Evolutionary conservation across 768 basidiomycete genomes (phyloP).

Genomic region (Podaxis sp.): DNA sequence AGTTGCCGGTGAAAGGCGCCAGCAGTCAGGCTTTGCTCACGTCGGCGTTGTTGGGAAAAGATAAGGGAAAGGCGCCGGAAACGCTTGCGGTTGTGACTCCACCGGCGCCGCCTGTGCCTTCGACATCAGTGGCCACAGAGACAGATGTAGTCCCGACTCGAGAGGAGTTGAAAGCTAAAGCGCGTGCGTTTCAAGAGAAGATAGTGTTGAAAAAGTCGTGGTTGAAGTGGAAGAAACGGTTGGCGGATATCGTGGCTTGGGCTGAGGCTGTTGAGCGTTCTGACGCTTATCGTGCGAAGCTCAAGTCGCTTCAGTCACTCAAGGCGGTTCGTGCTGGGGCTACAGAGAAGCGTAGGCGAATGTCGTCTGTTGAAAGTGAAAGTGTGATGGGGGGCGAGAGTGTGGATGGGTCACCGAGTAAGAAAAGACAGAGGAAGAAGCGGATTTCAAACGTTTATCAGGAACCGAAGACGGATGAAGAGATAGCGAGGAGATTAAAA

Average conservation of each 20-base stretch:
- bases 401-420: conserved; percentile 26
- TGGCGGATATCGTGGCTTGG: conserved; percentile 50
- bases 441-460: conserved; percentile 44
- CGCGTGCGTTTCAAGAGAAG: conserved; percentile 39
- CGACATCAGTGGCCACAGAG: background rate
- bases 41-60: conserved; percentile 18
- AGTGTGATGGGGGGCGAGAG: background rate
- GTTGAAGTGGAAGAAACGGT: conserved; percentile 43
- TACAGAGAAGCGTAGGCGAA: conserved; percentile 9
- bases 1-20: conserved; percentile 17
- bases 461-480: conserved; percentile 60
- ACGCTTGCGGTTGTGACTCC: conserved; percentile 26
- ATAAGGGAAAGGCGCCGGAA: conserved; percentile 30
- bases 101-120: conserved; percentile 21
- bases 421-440: conserved; percentile 39
- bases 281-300: conserved; percentile 57
- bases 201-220: conserved; percentile 41
- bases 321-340: conserved; percentile 5
- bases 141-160: conserved; percentile 14
- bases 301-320: conserved; percentile 23
- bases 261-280: conserved; percentile 59
- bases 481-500: conserved; percentile 62
- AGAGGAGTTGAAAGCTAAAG: conserved; percentile 38
- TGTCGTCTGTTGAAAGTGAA: background rate
- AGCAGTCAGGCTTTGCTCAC: conserved; percentile 16